Evolutionary conservation across 441 rosid genomes (phyloP), one percentile per base, ranked within the genome.

Genomic region (Croton setiger): DNA sequence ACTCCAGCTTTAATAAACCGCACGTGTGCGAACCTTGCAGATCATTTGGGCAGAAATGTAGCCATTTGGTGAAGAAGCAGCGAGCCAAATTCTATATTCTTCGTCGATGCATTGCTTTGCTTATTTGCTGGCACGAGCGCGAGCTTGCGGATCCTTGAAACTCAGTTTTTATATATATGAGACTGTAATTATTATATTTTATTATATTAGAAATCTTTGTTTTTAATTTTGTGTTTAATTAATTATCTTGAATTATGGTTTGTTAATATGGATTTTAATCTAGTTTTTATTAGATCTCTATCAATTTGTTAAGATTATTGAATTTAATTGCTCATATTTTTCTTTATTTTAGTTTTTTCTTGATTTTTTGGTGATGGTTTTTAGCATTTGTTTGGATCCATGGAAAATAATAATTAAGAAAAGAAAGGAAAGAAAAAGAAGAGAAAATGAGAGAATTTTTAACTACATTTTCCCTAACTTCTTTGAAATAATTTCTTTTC

Each of bases 51-150:
- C 79, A 87, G 84, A 92, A 87, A 78, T 92, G 95, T 76, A 87
- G 85, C 79, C 90, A 86, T 79, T 72, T 86, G 73, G 87, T 90
- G 70, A 90, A 88, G 88, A 92, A 85, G 80, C 96, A 92, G 77
- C 73, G 97, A 17, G 84, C 97, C 63, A 90, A 81, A 76, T 87
- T 92, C 81, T 92, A 92, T 74, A 90, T 92, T 82, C 81, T 92
- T 66, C 86, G 98, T 17, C 93, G 93, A 52, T 92, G 98, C 83
- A 85, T 92, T 10, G 92, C 93, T 10, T 83, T 90, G 92, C 90
- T 92, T 55, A 69, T 92, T 53, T 90, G 98, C 75, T 87, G 97
- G 92, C 87, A 74, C 55, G 92, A 85, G 54, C 85, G 76, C 43
- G 93, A 85, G 62, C 85, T 79, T 36, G 72, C 81, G 52, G 93